Conservation (phyloP, 2,329 filamentous ascomycete genomes). For the Talaromyces pinophilus region DNA sequence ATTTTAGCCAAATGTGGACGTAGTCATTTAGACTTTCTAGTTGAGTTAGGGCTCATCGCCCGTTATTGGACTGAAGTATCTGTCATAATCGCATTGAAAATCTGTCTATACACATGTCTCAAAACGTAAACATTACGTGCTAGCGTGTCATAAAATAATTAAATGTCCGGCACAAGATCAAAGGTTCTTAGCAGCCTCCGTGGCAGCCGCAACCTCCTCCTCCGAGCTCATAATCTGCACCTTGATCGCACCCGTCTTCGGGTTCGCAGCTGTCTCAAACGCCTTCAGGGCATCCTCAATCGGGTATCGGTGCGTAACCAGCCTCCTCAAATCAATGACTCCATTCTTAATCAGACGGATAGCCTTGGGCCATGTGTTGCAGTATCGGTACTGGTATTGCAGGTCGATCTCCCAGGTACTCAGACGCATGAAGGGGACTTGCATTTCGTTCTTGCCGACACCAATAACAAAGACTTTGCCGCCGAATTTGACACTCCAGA, state of each 20-base stretch:
- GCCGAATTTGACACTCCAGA: constrained; percentile 90
- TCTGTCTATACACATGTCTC: constrained; percentile 3
- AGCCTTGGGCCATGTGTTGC: constrained; percentile 92
- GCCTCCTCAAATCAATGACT: constrained; percentile 74
- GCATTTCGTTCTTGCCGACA: constrained; percentile 93
- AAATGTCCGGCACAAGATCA: not conserved
- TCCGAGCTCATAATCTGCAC: constrained; percentile 72
- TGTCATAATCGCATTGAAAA: not conserved
- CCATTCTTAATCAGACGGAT: constrained; percentile 85
- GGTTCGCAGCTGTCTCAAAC: constrained; percentile 83
- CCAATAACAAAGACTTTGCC: constrained; percentile 97
- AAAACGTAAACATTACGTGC: not conserved
- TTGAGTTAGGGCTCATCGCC: not conserved
- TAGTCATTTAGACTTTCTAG: not conserved
- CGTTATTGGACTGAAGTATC: not conserved
- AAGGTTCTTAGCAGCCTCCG: constrained; percentile 14
- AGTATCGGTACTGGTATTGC: constrained; percentile 95
- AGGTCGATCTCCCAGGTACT: constrained; percentile 91
- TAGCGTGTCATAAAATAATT: not conserved
- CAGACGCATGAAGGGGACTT: constrained; percentile 90
- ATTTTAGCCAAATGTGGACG: not conserved
- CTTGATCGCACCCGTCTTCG: constrained; percentile 94
- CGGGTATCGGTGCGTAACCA: constrained; percentile 85
- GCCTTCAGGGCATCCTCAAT: constrained; percentile 86
- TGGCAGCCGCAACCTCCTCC: constrained; percentile 36